These are phyloP conservation scores for Aspergillus niger DNA, from an alignment of 2,329 filamentous ascomycete species.

Conservation along the genomic window DNA sequence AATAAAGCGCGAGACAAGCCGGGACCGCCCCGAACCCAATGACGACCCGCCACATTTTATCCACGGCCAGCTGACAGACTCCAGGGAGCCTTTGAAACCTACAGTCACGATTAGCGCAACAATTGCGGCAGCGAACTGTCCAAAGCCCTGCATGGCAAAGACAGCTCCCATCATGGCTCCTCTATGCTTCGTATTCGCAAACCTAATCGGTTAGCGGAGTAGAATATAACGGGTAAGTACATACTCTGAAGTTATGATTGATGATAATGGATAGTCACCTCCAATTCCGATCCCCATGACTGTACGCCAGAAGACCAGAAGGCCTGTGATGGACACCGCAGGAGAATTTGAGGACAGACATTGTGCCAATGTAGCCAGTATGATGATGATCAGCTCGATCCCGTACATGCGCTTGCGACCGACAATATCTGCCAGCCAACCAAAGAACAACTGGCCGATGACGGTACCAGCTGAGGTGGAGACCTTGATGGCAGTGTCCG, in stretches of 20 bases:
- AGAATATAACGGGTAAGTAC: constrained; percentile 19
- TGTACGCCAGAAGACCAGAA: constrained; percentile 77
- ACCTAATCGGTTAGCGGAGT: constrained; percentile 47
- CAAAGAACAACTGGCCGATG: constrained; percentile 78
- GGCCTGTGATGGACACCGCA: constrained; percentile 57
- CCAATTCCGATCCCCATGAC: constrained; percentile 79
- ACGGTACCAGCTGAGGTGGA: constrained; percentile 82
- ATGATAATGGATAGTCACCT: constrained; percentile 79
- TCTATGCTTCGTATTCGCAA: constrained; percentile 81
- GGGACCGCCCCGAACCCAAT: constrained; percentile 81
- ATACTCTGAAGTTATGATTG: constrained; percentile 78
- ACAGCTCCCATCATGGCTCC: constrained; percentile 86
- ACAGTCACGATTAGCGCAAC: constrained; percentile 74
- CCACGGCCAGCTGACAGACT: constrained; percentile 69
- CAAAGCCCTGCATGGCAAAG: constrained; percentile 85
- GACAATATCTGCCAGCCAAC: constrained; percentile 73
- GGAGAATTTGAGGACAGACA: constrained; percentile 65
- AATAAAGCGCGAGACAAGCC: constrained; percentile 80
- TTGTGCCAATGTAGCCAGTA: constrained; percentile 74
- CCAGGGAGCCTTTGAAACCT: constrained; percentile 68
- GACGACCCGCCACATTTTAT: constrained; percentile 84
- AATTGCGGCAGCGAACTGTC: constrained; percentile 74
- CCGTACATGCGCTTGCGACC: constrained; percentile 86
- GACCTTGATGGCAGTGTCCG: constrained; percentile 83
- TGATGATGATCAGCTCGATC: constrained; percentile 76